These are phyloP conservation scores for Barnettozyma vustinii DNA, from an alignment of 805 yeast species.

Conservation along the genomic window DNA sequence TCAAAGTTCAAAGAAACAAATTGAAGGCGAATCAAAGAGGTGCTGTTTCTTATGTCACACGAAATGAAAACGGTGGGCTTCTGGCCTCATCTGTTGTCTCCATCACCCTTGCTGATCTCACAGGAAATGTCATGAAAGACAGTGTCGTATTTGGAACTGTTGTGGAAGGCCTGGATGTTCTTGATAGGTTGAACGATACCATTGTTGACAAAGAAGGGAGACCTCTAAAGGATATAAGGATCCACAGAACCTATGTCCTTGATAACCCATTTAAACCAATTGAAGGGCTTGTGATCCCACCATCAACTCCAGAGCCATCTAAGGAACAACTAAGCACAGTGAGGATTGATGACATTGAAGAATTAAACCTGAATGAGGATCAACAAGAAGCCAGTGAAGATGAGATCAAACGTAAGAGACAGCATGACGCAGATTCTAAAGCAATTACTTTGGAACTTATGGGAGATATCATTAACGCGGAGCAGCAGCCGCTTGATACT, in stretches of 20 bases:
- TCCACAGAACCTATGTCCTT: slow-evolving; percentile 43
- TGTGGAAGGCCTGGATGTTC: slow-evolving; percentile 42
- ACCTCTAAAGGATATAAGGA: slow-evolving; percentile 46
- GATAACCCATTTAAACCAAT: slow-evolving; percentile 49
- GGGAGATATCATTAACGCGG: slow-evolving; percentile 57
- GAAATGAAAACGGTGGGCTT: slow-evolving; percentile 1
- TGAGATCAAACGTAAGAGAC: slow-evolving; percentile 23
- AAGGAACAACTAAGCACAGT: slow-evolving; percentile 29
- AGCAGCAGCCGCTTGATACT: slow-evolving; percentile 54
- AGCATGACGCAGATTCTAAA: slow-evolving; percentile 40
- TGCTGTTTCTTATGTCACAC: slow-evolving; percentile 26
- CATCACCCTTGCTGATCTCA: slow-evolving; percentile 32
- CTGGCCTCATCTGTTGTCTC: slow-evolving; percentile 33
- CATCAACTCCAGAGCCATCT: slow-evolving; percentile 33
- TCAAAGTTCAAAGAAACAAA: slow-evolving; percentile 20
- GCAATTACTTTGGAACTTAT: slow-evolving; percentile 59
- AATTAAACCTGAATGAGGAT: slow-evolving; percentile 14
- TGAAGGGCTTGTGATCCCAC: slow-evolving; percentile 19
- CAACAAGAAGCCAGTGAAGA: slow-evolving; percentile 24
- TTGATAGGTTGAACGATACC: slow-evolving; percentile 39
- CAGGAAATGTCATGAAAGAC: slow-evolving; percentile 9
- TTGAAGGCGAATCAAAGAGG: slow-evolving; percentile 29
- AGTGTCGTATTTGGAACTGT: slow-evolving; percentile 43
- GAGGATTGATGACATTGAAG: slow-evolving; percentile 22
- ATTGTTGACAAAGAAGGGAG: slow-evolving; percentile 34